Conservation (phyloP, 225 moss, liverwort and hornwort species). For the Asterella californica region DNA sequence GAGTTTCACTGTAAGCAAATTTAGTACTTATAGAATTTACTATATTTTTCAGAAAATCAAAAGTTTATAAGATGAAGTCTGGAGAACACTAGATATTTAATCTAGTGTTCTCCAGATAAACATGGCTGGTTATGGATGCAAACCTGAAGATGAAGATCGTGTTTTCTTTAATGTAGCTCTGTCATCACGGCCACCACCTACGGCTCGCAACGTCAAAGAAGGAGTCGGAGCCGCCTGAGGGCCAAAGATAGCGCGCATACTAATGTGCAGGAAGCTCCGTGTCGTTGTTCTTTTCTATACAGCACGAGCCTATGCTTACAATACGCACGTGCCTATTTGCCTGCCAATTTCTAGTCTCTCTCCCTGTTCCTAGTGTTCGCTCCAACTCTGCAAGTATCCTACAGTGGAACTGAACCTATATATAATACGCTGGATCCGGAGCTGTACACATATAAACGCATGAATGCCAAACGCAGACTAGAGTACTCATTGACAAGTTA, state of each 20-base stretch:
- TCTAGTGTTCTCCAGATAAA: background rate
- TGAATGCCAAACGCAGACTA: background rate
- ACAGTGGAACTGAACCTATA: background rate
- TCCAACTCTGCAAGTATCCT: background rate
- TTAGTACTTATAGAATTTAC: too few relatives aligned
- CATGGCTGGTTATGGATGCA: background rate
- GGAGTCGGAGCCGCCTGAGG: background rate
- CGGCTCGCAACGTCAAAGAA: constrained; percentile 1
- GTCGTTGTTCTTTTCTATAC: background rate
- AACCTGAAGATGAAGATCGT: background rate
- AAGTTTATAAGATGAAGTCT: too few relatives aligned
- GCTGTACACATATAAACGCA: background rate
- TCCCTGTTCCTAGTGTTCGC: background rate
- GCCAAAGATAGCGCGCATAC: constrained; percentile 1
- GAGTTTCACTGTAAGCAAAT: too few relatives aligned
- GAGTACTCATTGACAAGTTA: background rate
- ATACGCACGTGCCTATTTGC: constrained; percentile 10
- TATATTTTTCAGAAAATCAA: too few relatives aligned
- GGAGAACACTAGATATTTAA: too few relatives aligned
- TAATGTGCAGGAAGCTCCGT: background rate
- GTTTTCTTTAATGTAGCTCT: background rate
- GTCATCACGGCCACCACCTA: constrained; percentile 9
- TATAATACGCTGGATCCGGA: background rate
- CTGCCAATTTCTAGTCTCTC: background rate
- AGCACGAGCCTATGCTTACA: constrained; percentile 3